Base-by-base conservation (phyloP, 176 grass and related monocot genomes). In the Olyra latifolia region DNA sequence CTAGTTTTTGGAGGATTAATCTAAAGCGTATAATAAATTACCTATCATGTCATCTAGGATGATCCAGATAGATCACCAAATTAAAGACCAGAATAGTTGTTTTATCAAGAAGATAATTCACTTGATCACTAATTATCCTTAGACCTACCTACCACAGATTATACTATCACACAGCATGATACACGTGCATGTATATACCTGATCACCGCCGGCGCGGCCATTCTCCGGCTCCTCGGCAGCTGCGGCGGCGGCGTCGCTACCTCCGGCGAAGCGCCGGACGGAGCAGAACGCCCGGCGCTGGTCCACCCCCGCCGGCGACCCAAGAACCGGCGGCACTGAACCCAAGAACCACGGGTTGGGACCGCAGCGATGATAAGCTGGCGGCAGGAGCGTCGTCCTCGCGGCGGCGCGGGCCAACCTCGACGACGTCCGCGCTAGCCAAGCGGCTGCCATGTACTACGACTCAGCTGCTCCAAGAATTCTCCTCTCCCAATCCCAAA, bases 231-330 rank as follows among this genome's bases (percentile, higher is more conserved):
- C 65, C 25, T 81, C 87, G 10, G 7, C 32, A 25, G 61, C 29
- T 1, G 69, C 10, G 1, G 55, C 24, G 0, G 35, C 76, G 17
- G 55, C 69, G 20, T 17, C 12, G 57, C 65, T 85, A 23, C 77
- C 77, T 10, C 82, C 77, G 1, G 78, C 67, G 49, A 89, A 89
- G 4, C 47, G 29, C 58, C 78, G 65, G 17, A 72, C 72, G 48
- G 87, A 89, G 72, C 88, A 89, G 78, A 89, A 86, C 6, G 65
- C 40, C n/a, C 78, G 50, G 29, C 13, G 47, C 10, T 22, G 4
- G 28, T 9, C 45, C 10, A 22, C 58, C 40, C 3, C 10, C 40
- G 67, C 10, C 1, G 56, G 20, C 4, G 68, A n/a, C 10, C 62
- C 70, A 41, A 76, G 77, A 13, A 55, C 25, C 70, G 67, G 67